Evolutionary conservation across 768 basidiomycete species (phyloP), one percentile per base, ranked within the genome.

Genomic region (Cubamyces lactineus): DNA sequence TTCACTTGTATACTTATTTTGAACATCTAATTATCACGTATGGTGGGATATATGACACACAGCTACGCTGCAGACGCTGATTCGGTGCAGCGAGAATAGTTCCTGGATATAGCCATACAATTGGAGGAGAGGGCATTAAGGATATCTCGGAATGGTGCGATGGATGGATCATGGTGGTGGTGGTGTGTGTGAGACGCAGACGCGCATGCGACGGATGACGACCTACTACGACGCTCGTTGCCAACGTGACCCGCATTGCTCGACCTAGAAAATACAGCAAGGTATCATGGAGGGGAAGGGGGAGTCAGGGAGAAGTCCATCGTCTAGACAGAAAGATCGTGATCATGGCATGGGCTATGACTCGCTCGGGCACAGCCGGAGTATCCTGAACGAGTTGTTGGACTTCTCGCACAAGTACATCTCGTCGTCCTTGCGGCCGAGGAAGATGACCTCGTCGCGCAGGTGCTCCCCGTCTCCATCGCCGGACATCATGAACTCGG

Each of bases 351-450:
- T 40, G 45, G 38, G 61, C 59, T 64, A 69, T 62, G 63, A 43
- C 50, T 56, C 53, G 15, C 57, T 69, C 51, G 88, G 86, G 67
- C 84, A 79, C 48, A 94, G 80, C 69, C 82, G 81, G 63, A 94
- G 76, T 70, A 94, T 86, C 70, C 92, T 83, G 75, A 94, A 94
- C 30, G 86, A 85, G 38, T 81, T 84, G 46, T 81, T 75, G 68
- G 85, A 88, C 68, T 88, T 82, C 77, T 94, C 92, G 70, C 92
- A 94, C 57, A 94, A 77, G 70, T 92, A 94, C 55, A 93, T 83
- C 52, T 87, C 86, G 68, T 94, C 84, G 43, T 84, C 84, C 65
- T 84, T 86, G 63, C 92, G 82, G 55, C 92, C 92, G 17, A 94
- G 80, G 74, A 87, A 92, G 49, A 94, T 73, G n/a, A 94, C 84